Evolutionary conservation across 2,329 filamentous ascomycete species (phyloP), one percentile per base, ranked within the genome.

Genomic region (Aspergillus sp.): DNA sequence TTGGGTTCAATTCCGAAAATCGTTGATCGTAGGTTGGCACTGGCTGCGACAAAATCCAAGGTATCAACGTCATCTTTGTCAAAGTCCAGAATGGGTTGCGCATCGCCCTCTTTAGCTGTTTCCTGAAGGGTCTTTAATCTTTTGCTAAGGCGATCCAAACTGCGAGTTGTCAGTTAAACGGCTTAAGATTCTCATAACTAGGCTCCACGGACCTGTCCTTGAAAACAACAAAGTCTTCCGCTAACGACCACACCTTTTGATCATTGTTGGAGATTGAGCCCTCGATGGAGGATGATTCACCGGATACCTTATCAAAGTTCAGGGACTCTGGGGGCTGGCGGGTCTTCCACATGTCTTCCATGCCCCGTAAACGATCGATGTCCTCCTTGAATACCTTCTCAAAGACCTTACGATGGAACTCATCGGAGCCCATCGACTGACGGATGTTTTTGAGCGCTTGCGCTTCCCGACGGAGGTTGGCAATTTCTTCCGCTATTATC

Each of bases 41-140:
- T 88, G 1, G 93, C 83, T 1, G 90, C 81, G 6, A 98, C 93
- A 64, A 98, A 97, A 61, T 98, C 90, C 6, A 98, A 76, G 0
- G 91, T 96, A 61, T 97, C 91, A 31, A 85, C 81, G 59, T 98
- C 93, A 62, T 98, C 93, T 71, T 98, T 98, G 74, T 98, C 93
- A 60, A 98, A 98, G 2, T 79, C 82, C 40, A 98, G 83, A 28
- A 84, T 78, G 2, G 86, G 82, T 9, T 59, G 47, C 5, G 58
- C 43, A 9, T 57, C 58, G 4, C 48, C 63, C 57, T 56, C 72
- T 19, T 19, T 19, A 1, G 70, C 73, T 1, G 73, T 72, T 2
- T 72, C 66, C 62, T 83, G 83, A 46, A 86, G 72, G 39, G 82
- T 75, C 40, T 85, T 74, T 38, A 93, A 73, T 32, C 91, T 83